Evolutionary conservation across 768 basidiomycete species (phyloP).

Genomic region (Pulveroboletus sp.): DNA sequence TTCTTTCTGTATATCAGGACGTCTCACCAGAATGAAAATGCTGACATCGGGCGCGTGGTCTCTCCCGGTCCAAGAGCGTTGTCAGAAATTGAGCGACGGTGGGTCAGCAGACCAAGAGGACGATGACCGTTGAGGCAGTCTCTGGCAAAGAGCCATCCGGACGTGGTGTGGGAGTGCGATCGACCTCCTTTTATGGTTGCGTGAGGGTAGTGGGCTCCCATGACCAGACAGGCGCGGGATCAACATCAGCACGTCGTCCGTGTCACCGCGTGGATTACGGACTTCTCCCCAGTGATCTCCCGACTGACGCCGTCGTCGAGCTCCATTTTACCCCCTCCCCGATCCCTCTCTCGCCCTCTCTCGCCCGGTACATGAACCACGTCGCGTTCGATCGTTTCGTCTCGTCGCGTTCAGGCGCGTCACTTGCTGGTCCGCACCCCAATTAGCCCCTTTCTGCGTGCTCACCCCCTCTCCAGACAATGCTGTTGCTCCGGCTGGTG

Average conservation of each 20-base stretch:
- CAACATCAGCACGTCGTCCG: neutral
- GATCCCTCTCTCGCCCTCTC: neutral
- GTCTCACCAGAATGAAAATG: slow-evolving; percentile 1
- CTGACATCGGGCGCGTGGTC: no score
- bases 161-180: no score
- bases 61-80: no score
- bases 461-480: slow-evolving; percentile 9
- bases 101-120: no score
- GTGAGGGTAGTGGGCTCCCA: no score
- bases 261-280: neutral
- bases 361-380: slow-evolving; percentile 1
- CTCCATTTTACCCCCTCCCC: neutral
- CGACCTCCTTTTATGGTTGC: no score
- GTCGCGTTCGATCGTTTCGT: neutral
- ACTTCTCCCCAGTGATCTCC: no score
- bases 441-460: no score
- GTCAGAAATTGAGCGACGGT: no score
- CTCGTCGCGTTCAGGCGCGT: slow-evolving; percentile 11
- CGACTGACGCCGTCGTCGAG: no score
- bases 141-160: no score
- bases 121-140: no score
- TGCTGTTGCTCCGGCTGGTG: slow-evolving; percentile 4
- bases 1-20: slow-evolving; percentile 16
- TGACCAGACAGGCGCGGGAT: neutral
- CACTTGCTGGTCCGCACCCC: slow-evolving; percentile 9